A percentile compares a stretch with the other conserved stretches of the same genome.
Evolutionary conservation across 257 asterid species (phyloP).

Genomic region (Solanum tacnaense): DNA sequence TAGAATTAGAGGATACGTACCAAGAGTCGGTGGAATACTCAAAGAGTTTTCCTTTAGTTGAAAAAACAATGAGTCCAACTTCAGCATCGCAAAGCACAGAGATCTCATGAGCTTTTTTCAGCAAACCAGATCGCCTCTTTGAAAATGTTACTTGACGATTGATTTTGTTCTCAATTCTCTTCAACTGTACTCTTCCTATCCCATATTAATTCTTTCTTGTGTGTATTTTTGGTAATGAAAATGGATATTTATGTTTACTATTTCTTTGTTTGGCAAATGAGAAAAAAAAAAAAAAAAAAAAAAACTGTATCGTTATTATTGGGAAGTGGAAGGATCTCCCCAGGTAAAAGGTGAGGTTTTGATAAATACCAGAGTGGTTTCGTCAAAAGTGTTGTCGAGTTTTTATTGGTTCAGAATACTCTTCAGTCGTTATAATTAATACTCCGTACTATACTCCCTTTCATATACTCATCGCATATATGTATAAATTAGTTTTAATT

Average conservation of each 20-base stretch:
- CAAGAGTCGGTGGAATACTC: slow-evolving; percentile 76
- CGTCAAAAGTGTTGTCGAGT: slow-evolving; percentile 39
- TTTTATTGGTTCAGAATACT: slow-evolving; percentile 31
- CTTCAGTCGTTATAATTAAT: background rate
- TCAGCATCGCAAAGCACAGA: slow-evolving; percentile 85
- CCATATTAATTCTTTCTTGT: slow-evolving; percentile 24
- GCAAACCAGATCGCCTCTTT: slow-evolving; percentile 59
- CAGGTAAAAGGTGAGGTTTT: slow-evolving; percentile 7
- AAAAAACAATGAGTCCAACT: slow-evolving; percentile 70
- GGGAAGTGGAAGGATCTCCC: background rate
- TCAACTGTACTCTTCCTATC: slow-evolving; percentile 82
- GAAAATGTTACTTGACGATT: slow-evolving; percentile 85
- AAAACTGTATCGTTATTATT: background rate
- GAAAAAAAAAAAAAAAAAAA: background rate
- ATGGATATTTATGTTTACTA: background rate
- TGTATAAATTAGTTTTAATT: too few species aligned
- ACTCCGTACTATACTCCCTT: too few species aligned
- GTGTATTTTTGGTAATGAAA: background rate
- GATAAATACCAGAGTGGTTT: slow-evolving; percentile 37
- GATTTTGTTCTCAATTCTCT: slow-evolving; percentile 78
- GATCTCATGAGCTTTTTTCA: slow-evolving; percentile 81
- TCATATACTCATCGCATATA: too few species aligned
- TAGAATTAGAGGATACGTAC: slow-evolving; percentile 12
- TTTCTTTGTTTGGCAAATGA: background rate
- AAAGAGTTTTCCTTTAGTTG: slow-evolving; percentile 69